Conservation (phyloP, 768 basidiomycete genomes). For the Tephrocybe sp. region DNA sequence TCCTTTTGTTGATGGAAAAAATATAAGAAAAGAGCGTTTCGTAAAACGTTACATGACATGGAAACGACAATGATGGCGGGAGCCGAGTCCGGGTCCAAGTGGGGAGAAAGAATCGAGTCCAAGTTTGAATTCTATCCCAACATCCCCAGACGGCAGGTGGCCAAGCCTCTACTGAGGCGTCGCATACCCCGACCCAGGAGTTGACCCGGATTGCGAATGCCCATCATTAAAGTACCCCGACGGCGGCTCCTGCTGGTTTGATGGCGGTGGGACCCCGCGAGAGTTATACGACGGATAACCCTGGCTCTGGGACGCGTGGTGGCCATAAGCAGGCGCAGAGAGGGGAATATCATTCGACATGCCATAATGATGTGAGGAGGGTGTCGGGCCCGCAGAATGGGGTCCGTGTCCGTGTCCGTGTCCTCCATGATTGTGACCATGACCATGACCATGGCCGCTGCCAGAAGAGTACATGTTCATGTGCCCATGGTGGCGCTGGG, state of each 20-base stretch:
- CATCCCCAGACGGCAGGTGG: too few relatives aligned
- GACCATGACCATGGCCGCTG: too few relatives aligned
- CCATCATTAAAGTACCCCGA: conserved; percentile 35
- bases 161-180: conserved; percentile 38
- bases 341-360: conserved; percentile 45
- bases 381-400: conserved; percentile 38
- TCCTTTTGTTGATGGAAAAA: conserved; percentile 3
- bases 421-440: too few relatives aligned
- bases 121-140: too few relatives aligned
- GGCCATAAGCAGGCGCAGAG: conserved; percentile 46
- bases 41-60: conserved; percentile 1
- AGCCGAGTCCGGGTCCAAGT: background rate
- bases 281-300: conserved; percentile 35
- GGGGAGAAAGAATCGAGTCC: background rate
- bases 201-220: conserved; percentile 36
- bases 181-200: conserved; percentile 44
- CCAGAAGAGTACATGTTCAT: conserved; percentile 34
- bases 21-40: background rate
- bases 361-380: conserved; percentile 28
- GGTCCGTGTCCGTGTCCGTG: conserved; percentile 26
- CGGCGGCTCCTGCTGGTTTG: conserved; percentile 22
- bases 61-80: background rate
- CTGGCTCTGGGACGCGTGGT: conserved; percentile 28
- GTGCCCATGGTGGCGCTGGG: conserved; percentile 27
- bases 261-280: conserved; percentile 31